Evolutionary conservation across 345 rosid genomes (phyloP).

Genomic region (Noccaea caerulescens): DNA sequence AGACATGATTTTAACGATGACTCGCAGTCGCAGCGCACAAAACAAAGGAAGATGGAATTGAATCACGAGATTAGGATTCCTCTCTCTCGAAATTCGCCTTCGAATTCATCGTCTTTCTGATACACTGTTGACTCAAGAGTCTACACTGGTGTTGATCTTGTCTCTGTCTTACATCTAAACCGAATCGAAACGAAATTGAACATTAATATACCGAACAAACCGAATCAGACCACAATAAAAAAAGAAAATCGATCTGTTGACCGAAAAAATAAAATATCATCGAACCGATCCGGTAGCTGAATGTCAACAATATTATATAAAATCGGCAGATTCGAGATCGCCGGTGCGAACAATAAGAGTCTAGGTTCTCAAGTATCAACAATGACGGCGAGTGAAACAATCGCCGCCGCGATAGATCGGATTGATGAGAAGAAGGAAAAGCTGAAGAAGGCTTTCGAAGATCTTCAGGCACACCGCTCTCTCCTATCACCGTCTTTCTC

Average conservation of each 20-base stretch:
- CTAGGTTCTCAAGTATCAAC: neutral
- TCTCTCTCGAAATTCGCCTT: conserved; percentile 21
- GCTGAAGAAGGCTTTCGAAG: conserved; percentile 68
- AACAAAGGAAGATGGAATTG: conserved; percentile 9
- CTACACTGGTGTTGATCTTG: conserved; percentile 17
- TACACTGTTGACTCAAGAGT: conserved; percentile 14
- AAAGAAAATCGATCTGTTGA: too few relatives aligned
- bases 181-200: conserved; percentile 2
- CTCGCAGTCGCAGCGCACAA: neutral
- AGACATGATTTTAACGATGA: conserved; percentile 37
- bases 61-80: conserved; percentile 19
- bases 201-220: conserved; percentile 2
- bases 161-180: neutral
- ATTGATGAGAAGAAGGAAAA: conserved; percentile 57
- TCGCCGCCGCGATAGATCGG: conserved; percentile 58
- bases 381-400: conserved; percentile 50
- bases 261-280: too few relatives aligned
- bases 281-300: conserved; percentile 7
- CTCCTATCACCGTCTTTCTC: conserved; percentile 54
- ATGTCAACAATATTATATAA: neutral
- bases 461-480: conserved; percentile 58
- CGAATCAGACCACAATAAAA: neutral
- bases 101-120: conserved; percentile 26
- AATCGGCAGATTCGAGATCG: neutral
- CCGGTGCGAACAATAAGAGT: conserved; percentile 12